Conservation (phyloP, 805 yeast species). For the Myxozyma lipomycoides region DNA sequence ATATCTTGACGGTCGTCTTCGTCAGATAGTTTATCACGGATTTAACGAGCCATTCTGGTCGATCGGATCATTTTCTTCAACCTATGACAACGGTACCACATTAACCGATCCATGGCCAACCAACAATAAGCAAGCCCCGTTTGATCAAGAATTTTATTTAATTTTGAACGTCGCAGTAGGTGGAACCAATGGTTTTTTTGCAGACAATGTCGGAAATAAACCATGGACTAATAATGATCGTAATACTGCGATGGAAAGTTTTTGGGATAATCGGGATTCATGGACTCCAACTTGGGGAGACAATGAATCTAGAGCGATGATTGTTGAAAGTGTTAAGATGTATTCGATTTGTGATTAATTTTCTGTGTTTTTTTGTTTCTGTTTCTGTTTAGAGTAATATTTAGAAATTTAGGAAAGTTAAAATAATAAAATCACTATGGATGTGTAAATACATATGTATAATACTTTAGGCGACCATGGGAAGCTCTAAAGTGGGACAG, state of each 20-base stretch:
- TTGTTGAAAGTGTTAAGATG: constrained; percentile 21
- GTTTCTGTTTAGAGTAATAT: background rate
- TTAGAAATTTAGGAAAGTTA: too few species aligned
- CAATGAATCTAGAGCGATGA: constrained; percentile 14
- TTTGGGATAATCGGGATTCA: constrained; percentile 12
- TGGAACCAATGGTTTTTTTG: constrained; percentile 23
- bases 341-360: constrained; percentile 6
- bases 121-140: constrained; percentile 13
- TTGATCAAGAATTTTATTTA: constrained; percentile 23
- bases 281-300: constrained; percentile 22
- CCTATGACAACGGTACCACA: constrained; percentile 16
- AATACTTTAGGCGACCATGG: too few species aligned
- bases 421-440: too few species aligned
- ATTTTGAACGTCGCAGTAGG: constrained; percentile 26
- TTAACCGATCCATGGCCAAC: constrained; percentile 22
- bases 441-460: too few species aligned
- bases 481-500: too few species aligned
- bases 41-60: constrained; percentile 17
- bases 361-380: background rate
- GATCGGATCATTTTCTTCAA: constrained; percentile 9
- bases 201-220: constrained; percentile 16
- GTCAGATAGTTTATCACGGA: constrained; percentile 20
- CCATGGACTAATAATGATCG: constrained; percentile 23
- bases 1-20: constrained; percentile 22
- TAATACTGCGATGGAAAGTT: constrained; percentile 16